Base-by-base conservation (phyloP, 768 basidiomycete genomes). In the Termitomyces sp. region DNA sequence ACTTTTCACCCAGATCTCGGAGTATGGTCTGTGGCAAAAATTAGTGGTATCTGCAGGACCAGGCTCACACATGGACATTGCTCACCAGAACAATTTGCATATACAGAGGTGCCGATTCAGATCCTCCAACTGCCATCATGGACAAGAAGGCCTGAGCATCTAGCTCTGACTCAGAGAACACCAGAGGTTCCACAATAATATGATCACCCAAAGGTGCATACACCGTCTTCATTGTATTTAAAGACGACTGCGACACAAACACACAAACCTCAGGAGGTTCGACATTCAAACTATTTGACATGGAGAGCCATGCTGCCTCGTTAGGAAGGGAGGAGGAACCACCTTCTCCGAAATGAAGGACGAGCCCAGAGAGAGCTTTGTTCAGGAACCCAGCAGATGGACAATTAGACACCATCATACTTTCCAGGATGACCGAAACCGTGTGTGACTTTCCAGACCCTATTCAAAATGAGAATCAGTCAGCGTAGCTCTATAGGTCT, bases 361-460 rank as follows among this genome's bases (percentile, higher is more conserved):
- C 82, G 0, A 90, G 73, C 0, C 86, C 88, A 4, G 76, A 75
- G 0, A 90, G 75, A 0, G 86, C 72, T 58, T 81, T 83, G 28
- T 77, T 66, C 8, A 86, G 67, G 0, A 66, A 67, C 0, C 89
- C 88, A 18, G 83, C 79, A 0, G 75, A 62, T 2, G 75, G 63
- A 56, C 78, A 77, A 15, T 73, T 70, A 0, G 84, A 61, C n/a
- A 90, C 79, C 8, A 90, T 72, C 83, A 89, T 86, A 58, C 76
- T 85, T 65, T 90, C 89, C 0, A 90, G 65, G 5, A 90, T 73
- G 0, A 85, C 80, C 0, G 87, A 83, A 2, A 88, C 81, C 0
- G 86, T 88, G 51, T 90, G 88, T 0, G 86, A 88, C 64, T 90
- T 90, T 9, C 88, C 88, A 0, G 87, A 85, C 0, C 88, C 87